Evolutionary conservation across 2,329 filamentous ascomycete species (phyloP), one percentile per base, ranked within the genome.

Genomic region (Xylaria sp.): DNA sequence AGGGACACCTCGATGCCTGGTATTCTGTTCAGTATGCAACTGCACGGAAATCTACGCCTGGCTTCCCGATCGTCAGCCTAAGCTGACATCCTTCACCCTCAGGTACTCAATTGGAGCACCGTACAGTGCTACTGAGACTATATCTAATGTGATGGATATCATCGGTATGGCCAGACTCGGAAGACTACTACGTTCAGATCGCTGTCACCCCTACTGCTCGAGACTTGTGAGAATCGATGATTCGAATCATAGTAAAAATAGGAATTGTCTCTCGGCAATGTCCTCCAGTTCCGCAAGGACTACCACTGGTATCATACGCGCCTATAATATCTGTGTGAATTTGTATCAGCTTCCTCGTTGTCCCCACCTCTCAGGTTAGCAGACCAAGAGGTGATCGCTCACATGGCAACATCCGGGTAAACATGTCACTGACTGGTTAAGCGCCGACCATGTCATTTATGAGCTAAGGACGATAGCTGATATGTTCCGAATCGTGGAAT

Each of bases 401-500:
- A 45, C 42, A 33, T 40, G 47, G 53, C 14, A 33, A 23, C 35
- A 11, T 46, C 19, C 42, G 49, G 40, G 49, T 55, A 59, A 52
- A 35, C 21, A 35, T 28, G 33, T n/a, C 31, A 9, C 51, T 19
- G n/a, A n/a, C n/a, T 35, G 21, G 33, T 25, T 19, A 46, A 46
- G 11, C 25, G 6, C 19, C 28, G 21, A 21, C 40, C 21, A n/a
- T 11, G 31, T 61, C 64, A 68, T 69, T 68, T 67, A n/a, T 21
- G 14, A 40, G 14, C 42, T 35, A 15, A 31, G 12, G n/a, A 46
- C 45, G 37, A 11, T 31, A 6, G 19, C 50, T 21, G 42, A 50
- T 67, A 21, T 53, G 50, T 49, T 62, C n/a, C 35, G 67, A 67
- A 67, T 67, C 66, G 62, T 60, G 37, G 45, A 64, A 40, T 45